phyloP scores from a whole-genome alignment of 495 filamentous ascomycete species.

The Aspergillus baeticus region DNA sequence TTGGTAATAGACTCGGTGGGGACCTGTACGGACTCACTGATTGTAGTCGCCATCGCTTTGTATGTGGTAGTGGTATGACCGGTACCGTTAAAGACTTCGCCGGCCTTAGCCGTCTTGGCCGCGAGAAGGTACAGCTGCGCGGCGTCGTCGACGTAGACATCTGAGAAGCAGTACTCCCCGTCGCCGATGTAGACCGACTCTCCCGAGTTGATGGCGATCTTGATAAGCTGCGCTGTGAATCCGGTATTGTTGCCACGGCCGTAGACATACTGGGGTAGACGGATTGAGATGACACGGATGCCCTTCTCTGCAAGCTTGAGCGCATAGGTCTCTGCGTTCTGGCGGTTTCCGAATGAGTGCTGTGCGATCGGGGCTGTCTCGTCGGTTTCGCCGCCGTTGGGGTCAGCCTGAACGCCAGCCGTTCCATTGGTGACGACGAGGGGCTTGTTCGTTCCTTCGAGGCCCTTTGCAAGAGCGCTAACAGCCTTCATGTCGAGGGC shows the following conservation, averaged over 20 bases:
- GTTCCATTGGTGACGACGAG: slow-evolving; percentile 47
- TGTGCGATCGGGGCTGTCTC: slow-evolving; percentile 19
- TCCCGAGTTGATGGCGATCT: slow-evolving; percentile 30
- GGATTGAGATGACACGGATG: slow-evolving; percentile 34
- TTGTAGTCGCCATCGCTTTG: slow-evolving; percentile 39
- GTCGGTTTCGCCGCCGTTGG: slow-evolving; percentile 33
- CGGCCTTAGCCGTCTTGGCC: slow-evolving; percentile 40
- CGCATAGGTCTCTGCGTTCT: slow-evolving; percentile 26
- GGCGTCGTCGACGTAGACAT: slow-evolving; percentile 40
- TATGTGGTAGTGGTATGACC: slow-evolving; percentile 36
- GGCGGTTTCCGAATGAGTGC: slow-evolving; percentile 22
- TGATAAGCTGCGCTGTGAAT: slow-evolving; percentile 32
- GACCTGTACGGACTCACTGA: slow-evolving; percentile 34
- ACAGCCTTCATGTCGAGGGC: slow-evolving; percentile 35
- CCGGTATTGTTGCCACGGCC: slow-evolving; percentile 34
- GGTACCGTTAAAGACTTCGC: slow-evolving; percentile 39
- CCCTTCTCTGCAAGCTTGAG: slow-evolving; percentile 27
- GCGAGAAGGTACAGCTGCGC: slow-evolving; percentile 40
- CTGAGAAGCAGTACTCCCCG: slow-evolving; percentile 41
- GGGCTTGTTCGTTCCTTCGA: slow-evolving; percentile 10
- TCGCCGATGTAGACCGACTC: slow-evolving; percentile 41
- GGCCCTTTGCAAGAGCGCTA: slow-evolving; percentile 28
- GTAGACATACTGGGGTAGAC: slow-evolving; percentile 44
- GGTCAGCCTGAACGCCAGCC: slow-evolving; percentile 19
- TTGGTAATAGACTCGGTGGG: slow-evolving; percentile 25